Base-by-base conservation (phyloP, 257 asterid genomes). In the Capsicum rhomboideum region DNA sequence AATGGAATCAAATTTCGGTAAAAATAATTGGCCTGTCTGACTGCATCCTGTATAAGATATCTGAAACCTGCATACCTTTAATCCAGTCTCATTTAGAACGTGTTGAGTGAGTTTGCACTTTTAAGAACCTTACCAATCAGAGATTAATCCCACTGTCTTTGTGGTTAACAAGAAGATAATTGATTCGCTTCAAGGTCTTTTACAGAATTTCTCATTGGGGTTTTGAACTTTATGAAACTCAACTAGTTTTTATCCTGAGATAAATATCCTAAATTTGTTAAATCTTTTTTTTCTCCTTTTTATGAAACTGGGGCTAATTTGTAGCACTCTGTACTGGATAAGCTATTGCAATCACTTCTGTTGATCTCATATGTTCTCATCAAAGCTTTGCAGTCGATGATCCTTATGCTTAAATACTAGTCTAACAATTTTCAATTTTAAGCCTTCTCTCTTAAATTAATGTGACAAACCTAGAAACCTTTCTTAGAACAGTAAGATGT, bases 1-100 rank as follows among this genome's bases (percentile, higher is more conserved):
- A 96, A 94, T 88, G 99, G 98, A 89, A 82, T 89, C 79, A 94
- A 87, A 91, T 96, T 96, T 88, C 92, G 93, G 99, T 94, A 92
- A 88, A 86, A 68, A 53, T 77, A 26, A 17, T 77, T 50, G 14
- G 49, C 56, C 81, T 50, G 37, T 52, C 23, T 77, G 63, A 50
- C 59, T 49, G 18, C 8, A 0, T 49, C 44, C 63, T 75, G 23
- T 49, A 75, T 75, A 50, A 50, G 61, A 49, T 13, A 49, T 31
- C 84, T 8, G 17, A 82, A 52, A 66, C 29, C 21, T 64, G 16
- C 14, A 44, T 44, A 49, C 68, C 31, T 21, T 66, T 82, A 82
- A 28, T 56, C 79, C 46, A 9, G 58, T 77, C 81, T 77, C 63
- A 4, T 21, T 77, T 77, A 50, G 81, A 50, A 49, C 13, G 26